Evolutionary conservation across 352 stramenopile species (phyloP).

Genomic region (Pythium plurisporium): DNA sequence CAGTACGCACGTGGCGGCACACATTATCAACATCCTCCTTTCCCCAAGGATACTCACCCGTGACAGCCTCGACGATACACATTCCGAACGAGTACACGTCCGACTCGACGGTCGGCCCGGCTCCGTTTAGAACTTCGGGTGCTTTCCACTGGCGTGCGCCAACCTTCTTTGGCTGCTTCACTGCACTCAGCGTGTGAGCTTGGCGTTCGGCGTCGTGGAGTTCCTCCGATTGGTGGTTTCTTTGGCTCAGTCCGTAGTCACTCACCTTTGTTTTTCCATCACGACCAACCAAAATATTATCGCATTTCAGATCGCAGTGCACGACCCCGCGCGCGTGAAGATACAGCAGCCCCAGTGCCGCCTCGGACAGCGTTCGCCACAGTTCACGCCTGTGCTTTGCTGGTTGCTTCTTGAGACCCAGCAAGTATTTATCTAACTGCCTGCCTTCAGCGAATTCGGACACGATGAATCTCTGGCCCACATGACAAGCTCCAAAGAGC

Average conservation of each 20-base stretch:
- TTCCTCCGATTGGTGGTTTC: neutral
- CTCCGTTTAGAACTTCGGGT: conserved; percentile 18
- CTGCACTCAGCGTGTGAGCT: no score
- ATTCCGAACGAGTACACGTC: conserved; percentile 37
- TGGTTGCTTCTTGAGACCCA: neutral
- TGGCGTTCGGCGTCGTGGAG: neutral
- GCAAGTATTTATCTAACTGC: conserved; percentile 40
- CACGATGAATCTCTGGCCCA: conserved; percentile 33
- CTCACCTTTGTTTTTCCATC: conserved; percentile 18
- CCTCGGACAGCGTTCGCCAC: conserved; percentile 33
- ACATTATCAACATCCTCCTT: neutral
- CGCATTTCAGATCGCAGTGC: conserved; percentile 19
- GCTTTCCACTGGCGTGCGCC: conserved; percentile 19
- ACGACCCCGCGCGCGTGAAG: conserved; percentile 54
- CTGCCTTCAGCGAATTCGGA: conserved; percentile 36
- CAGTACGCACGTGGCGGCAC: neutral
- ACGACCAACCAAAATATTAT: conserved; percentile 28
- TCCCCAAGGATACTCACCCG: neutral
- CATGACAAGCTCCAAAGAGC: conserved; percentile 38
- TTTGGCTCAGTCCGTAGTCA: conserved; percentile 19
- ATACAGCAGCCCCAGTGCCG: conserved; percentile 54
- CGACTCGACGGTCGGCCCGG: conserved; percentile 9
- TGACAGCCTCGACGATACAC: conserved; percentile 28
- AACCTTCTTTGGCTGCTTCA: neutral
- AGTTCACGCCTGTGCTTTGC: conserved; percentile 15